Evolutionary conservation across 352 stramenopile genomes (phyloP), one percentile per base, ranked within the genome.

Genomic region (Phytopythium delawarense): DNA sequence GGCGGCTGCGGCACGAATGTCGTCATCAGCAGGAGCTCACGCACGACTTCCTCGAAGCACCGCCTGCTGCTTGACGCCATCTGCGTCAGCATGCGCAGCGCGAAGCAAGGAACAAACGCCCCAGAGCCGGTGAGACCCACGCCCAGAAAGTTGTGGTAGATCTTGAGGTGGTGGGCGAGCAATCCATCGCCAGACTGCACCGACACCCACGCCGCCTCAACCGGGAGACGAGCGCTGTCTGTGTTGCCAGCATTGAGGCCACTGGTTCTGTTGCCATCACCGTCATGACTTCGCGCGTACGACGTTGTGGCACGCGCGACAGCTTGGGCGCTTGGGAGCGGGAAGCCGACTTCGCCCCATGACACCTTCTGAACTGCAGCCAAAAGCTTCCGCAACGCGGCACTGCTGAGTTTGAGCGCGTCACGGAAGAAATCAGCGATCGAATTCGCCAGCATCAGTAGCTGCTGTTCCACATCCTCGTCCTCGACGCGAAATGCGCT

Each of bases 401-500:
- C 58, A 60, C 74, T 85, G 57, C 82, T 89, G 4, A 95, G 59
- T 51, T 90, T 88, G 1, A 88, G 66, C 5, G 80, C 84, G 62
- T 91, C 79, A 16, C 75, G 75, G 50, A 95, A 92, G 37, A 94
- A 89, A 70, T 93, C 87, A 18, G 88, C 66, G n/a, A 95, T 88
- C n/a, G 87, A 93, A 50, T 81, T 88, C 37, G 79, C 80, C 9
- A 95, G 67, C 87, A 95, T 95, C 44, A 88, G 70, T 12, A 95
- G 69, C 58, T 95, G 87, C 65, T 95, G 87, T 54, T 95, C 87
- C 2, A 95, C 81, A 48, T 95, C 87, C 74, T 95, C 87, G 58
- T 95, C 78, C 70, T 95, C 82, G 32, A 92, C 67, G 21, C 77
- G 78, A 56, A 93, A 88, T 9, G 81, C 78, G 15, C 75, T 79